These are phyloP conservation scores for Aspergillus wentii DNA, from an alignment of 495 filamentous ascomycete species.

Conservation along the genomic window DNA sequence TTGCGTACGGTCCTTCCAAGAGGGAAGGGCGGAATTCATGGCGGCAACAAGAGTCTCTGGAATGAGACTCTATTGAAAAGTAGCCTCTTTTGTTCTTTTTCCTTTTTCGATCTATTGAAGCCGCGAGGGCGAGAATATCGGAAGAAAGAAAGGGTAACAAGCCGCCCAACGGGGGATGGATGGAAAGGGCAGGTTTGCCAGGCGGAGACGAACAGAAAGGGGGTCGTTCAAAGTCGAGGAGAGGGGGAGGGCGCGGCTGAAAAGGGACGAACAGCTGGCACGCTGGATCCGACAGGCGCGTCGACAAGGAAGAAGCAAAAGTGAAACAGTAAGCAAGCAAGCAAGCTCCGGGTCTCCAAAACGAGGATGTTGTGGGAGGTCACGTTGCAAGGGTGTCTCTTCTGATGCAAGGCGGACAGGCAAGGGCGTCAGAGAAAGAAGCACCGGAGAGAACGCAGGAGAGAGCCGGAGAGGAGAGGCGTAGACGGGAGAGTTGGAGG, in stretches of 20 bases:
- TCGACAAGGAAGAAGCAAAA: slow-evolving; percentile 10
- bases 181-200: too few species aligned
- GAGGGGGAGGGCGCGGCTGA: too few species aligned
- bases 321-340: slow-evolving; percentile 5
- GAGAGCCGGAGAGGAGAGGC: too few species aligned
- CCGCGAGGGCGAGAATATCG: too few species aligned
- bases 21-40: slow-evolving; percentile 38
- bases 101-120: too few species aligned
- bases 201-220: too few species aligned
- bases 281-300: slow-evolving; percentile 4
- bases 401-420: slow-evolving; percentile 27
- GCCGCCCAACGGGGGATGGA: too few species aligned
- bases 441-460: too few species aligned
- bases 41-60: slow-evolving; percentile 24
- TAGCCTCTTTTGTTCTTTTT: too few species aligned
- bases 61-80: slow-evolving; percentile 17
- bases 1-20: slow-evolving; percentile 48
- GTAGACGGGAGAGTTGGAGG: slow-evolving; percentile 13
- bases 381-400: slow-evolving; percentile 24
- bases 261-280: too few species aligned
- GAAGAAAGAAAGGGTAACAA: too few species aligned
- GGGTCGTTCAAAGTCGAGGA: too few species aligned
- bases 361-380: slow-evolving; percentile 20
- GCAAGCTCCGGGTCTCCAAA: slow-evolving; percentile 21
- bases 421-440: slow-evolving; percentile 22